Evolutionary conservation across 2,329 filamentous ascomycete genomes (phyloP), one percentile per base, ranked within the genome.

Genomic region (Penicillium glabrum): DNA sequence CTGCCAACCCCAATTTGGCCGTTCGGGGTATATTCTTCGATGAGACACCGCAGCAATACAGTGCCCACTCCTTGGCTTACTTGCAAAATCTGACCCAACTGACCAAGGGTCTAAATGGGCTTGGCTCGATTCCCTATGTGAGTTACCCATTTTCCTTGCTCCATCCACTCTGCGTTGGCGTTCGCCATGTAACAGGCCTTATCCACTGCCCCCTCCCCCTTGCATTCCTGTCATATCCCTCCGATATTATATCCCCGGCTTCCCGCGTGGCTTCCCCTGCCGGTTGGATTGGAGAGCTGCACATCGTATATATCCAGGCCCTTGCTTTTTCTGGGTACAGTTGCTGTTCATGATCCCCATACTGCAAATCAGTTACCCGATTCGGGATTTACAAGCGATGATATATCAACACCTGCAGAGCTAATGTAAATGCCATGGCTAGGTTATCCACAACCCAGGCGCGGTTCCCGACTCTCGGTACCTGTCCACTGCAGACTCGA

Each of bases 11-110:
- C 13, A 70, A 70, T 41, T 66, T 82, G 50, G 68, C 74, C 23
- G 69, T 82, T 62, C 72, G 72, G 52, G 79, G 78, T 50, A 79
- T 82, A 61, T 81, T 82, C 65, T 77, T 81, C 56, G 79, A 81
- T 59, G 79, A 82, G 67, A 77, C 75, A 43, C 79, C 79, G 5
- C 69, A 75, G 48, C 53, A 69, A 58, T 78, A 74, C 62, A 66
- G 69, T 58, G 58, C 57, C 50, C 56, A 61, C 33, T 61, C 67
- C 23, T 61, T 70, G 53, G 61, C 61, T 48, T 78, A 75, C 60
- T 64, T 77, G 21, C 60, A 71, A 54, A 67, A 69, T 11, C 52
- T 77, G 35, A 72, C 68, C 5, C 56, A 62, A 35, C 60, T 72
- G 11, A 72, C 75, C 44, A 73, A 69, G 57, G 57, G 56, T 8